Conservation (phyloP, 176 grass and related monocot genomes). For the Juncus effusus region DNA sequence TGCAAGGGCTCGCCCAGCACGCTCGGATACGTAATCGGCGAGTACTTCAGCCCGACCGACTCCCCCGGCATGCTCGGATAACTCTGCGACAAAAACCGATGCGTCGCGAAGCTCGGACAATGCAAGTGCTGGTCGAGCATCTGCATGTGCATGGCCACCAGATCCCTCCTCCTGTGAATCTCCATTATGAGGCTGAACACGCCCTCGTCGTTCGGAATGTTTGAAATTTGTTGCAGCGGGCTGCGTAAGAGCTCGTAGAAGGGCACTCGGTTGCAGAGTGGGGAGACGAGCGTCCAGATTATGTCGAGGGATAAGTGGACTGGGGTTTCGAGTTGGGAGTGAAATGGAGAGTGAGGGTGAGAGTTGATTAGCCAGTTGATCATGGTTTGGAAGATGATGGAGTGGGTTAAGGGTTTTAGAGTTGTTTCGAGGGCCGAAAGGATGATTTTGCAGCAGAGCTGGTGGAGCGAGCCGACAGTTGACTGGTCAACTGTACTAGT, state of each 20-base stretch:
- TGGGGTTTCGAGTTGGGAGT: slow-evolving; percentile 59
- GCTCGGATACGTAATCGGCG: slow-evolving; percentile 95
- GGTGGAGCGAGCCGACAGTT: slow-evolving; percentile 55
- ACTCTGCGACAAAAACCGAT: slow-evolving; percentile 85
- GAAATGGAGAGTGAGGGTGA: slow-evolving; percentile 53
- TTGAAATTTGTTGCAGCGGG: slow-evolving; percentile 83
- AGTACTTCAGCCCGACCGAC: slow-evolving; percentile 85
- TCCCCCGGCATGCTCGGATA: slow-evolving; percentile 87
- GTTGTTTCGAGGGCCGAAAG: slow-evolving; percentile 60
- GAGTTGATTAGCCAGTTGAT: slow-evolving; percentile 88
- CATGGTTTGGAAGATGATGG: slow-evolving; percentile 77
- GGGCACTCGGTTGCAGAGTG: slow-evolving; percentile 83
- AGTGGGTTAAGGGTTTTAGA: slow-evolving; percentile 81
- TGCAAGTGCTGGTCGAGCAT: slow-evolving; percentile 98
- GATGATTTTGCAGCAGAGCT: slow-evolving; percentile 82
- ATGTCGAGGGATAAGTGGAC: slow-evolving; percentile 26
- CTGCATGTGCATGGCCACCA: slow-evolving; percentile 99
- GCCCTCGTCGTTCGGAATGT: slow-evolving; percentile 92
- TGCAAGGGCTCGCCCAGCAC: slow-evolving; percentile 90
- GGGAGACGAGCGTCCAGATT: slow-evolving; percentile 92
- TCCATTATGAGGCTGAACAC: slow-evolving; percentile 94
- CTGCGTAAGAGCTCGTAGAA: slow-evolving; percentile 90
- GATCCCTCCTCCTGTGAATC: slow-evolving; percentile 93
- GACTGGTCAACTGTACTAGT: slow-evolving; percentile 43
- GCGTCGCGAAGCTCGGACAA: slow-evolving; percentile 92